Conservation (phyloP, 306 rosid genomes). For the Rosa rugosa region DNA sequence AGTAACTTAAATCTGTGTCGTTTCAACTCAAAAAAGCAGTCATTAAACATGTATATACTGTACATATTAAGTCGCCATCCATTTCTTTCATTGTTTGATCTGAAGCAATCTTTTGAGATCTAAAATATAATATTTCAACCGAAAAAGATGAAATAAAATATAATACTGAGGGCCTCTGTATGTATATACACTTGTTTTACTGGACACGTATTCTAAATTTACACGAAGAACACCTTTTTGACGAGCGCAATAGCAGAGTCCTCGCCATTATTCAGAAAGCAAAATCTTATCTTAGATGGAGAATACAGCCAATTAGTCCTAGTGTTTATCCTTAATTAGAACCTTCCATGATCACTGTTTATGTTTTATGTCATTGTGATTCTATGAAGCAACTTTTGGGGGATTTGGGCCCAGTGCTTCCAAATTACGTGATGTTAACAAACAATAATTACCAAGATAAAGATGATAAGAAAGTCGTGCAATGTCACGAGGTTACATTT, state of each 20-base stretch:
- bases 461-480: background rate
- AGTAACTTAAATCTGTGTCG: background rate
- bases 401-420: background rate
- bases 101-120: background rate
- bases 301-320: background rate
- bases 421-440: constrained; percentile 10
- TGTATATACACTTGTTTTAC: background rate
- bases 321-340: background rate
- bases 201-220: background rate
- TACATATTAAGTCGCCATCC: background rate
- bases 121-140: background rate
- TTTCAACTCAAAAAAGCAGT: background rate
- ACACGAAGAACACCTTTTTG: constrained; percentile 15
- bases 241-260: constrained; percentile 15
- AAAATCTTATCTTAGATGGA: background rate
- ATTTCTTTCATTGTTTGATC: background rate
- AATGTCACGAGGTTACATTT: background rate
- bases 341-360: background rate
- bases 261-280: background rate
- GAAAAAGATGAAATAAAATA: background rate
- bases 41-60: too few relatives aligned
- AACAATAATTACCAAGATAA: background rate
- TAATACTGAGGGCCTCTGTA: background rate
- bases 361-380: background rate
- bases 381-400: background rate